Percentiles rank a stretch among this genome's conserved stretches.
phyloP scores from a whole-genome alignment of 129 eudicot species.

The Dittrichia graveolens region DNA sequence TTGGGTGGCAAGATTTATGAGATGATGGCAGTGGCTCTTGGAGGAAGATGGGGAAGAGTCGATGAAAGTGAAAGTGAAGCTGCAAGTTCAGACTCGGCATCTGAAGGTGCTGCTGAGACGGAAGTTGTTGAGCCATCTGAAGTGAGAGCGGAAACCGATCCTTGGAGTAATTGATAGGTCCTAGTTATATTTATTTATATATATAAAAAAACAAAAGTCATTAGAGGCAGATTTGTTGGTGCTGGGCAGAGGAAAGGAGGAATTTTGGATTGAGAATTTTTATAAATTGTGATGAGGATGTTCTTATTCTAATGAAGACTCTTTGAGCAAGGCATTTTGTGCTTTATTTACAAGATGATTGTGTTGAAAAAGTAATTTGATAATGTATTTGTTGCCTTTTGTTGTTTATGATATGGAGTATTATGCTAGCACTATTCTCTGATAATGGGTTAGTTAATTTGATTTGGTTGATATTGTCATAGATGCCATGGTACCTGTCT shows the following conservation, averaged over 20 bases:
- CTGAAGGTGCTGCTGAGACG: conserved; percentile 38
- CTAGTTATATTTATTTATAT: neutral
- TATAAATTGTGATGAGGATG: neutral
- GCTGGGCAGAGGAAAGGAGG: neutral
- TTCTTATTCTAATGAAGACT: neutral
- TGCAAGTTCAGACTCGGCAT: conserved; percentile 30
- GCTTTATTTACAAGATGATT: neutral
- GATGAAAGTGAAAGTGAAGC: conserved; percentile 57
- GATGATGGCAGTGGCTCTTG: conserved; percentile 98
- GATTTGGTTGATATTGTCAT: too few species aligned
- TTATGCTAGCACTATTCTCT: too few species aligned
- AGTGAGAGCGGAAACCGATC: conserved; percentile 85
- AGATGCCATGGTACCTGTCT: too few species aligned
- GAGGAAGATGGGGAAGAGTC: conserved; percentile 92
- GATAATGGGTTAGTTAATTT: too few species aligned
- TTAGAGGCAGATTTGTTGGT: neutral
- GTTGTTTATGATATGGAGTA: too few species aligned
- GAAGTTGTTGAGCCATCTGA: conserved; percentile 93
- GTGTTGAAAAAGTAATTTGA: too few species aligned
- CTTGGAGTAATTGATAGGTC: conserved; percentile 73
- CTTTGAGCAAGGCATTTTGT: neutral
- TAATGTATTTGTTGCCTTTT: too few species aligned
- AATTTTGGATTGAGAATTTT: conserved; percentile 26
- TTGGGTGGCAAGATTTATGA: conserved; percentile 90
- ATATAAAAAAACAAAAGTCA: conserved; percentile 4